Percentiles rank a stretch among this genome's conserved stretches.
Evolutionary conservation across 805 yeast species (phyloP).

Genomic region (Metschnikowia aberdeeniae): DNA sequence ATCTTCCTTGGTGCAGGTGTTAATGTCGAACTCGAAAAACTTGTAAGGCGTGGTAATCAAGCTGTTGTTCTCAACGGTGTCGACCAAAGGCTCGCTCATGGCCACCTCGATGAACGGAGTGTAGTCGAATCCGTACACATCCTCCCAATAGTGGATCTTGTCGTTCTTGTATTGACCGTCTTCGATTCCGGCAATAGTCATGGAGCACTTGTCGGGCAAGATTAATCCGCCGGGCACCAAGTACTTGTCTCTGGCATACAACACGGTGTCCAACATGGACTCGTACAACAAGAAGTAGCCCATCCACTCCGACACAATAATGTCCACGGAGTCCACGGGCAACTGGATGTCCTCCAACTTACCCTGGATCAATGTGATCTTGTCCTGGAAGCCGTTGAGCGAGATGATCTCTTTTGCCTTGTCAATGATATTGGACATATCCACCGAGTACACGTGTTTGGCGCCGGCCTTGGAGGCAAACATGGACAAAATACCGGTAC

Average conservation of each 20-base stretch:
- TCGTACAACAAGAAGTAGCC: constrained; percentile 95
- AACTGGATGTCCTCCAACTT: constrained; percentile 88
- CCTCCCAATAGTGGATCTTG: constrained; percentile 91
- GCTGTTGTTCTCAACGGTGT: constrained; percentile 74
- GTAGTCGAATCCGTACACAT: constrained; percentile 95
- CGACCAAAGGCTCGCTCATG: constrained; percentile 92
- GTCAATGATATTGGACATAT: constrained; percentile 92
- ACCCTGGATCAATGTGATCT: constrained; percentile 85
- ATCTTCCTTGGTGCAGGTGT: constrained; percentile 80
- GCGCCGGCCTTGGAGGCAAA: constrained; percentile 99
- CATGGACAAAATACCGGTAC: constrained; percentile 96
- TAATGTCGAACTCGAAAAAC: constrained; percentile 80
- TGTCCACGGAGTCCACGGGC: constrained; percentile 87
- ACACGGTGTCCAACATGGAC: constrained; percentile 95
- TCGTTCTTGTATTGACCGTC: constrained; percentile 90
- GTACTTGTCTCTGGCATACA: constrained; percentile 90
- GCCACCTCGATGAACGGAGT: constrained; percentile 84
- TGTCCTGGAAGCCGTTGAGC: constrained; percentile 78
- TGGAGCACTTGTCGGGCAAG: constrained; percentile 89
- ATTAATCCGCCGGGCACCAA: constrained; percentile 80
- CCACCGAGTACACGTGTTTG: constrained; percentile 94
- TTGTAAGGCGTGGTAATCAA: constrained; percentile 71
- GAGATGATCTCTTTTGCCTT: constrained; percentile 90
- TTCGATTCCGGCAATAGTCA: constrained; percentile 88
- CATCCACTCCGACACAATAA: constrained; percentile 98